Percentiles rank a stretch among this genome's conserved stretches.
phyloP scores from a whole-genome alignment of 768 basidiomycete species.

The Lactifluus echinatus region DNA sequence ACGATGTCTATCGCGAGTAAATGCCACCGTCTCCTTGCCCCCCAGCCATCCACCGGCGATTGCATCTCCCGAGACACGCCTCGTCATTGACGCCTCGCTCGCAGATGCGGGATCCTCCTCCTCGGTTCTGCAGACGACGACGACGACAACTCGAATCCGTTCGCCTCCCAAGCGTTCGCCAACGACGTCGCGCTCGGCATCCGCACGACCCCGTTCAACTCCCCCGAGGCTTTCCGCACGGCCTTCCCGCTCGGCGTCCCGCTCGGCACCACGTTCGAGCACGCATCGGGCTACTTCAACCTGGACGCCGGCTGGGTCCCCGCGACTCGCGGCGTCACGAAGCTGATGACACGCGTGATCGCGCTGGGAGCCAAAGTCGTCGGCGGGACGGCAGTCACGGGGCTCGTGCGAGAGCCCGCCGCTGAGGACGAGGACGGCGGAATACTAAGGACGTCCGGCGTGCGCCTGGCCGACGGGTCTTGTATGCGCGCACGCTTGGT shows the following conservation, averaged over 20 bases:
- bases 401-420: constrained; percentile 40
- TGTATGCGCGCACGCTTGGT: constrained; percentile 49
- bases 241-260: constrained; percentile 39
- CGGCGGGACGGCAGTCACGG: constrained; percentile 47
- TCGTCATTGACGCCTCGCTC: neutral
- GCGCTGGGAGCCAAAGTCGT: constrained; percentile 52
- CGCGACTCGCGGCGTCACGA: constrained; percentile 55
- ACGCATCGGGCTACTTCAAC: constrained; percentile 56
- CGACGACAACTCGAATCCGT: constrained; percentile 45
- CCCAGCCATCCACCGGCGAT: neutral
- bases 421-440: constrained; percentile 23
- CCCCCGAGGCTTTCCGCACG: constrained; percentile 34
- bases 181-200: constrained; percentile 59
- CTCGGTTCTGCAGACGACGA: constrained; percentile 33
- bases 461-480: constrained; percentile 51
- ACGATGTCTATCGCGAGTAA: constrained; percentile 77
- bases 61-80: no score
- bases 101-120: constrained; percentile 62
- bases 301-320: constrained; percentile 78
- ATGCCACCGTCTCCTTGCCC: neutral
- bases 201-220: constrained; percentile 34
- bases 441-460: constrained; percentile 50
- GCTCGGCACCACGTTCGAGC: constrained; percentile 29
- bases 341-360: constrained; percentile 48
- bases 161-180: no score